phyloP scores from a whole-genome alignment of 441 rosid genomes.

The Capsella rubella region DNA sequence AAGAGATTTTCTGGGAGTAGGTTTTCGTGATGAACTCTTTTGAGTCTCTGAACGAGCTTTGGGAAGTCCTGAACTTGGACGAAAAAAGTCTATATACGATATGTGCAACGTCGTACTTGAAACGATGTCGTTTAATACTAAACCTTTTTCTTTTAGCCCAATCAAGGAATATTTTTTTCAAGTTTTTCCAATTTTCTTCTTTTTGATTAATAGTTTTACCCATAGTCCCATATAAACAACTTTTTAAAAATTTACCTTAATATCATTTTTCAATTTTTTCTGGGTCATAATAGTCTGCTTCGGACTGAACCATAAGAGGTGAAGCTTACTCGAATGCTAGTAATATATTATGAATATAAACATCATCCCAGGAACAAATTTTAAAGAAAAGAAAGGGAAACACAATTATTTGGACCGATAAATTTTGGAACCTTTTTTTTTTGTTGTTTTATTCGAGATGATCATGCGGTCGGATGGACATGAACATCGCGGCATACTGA shows the following conservation, averaged over 20 bases:
- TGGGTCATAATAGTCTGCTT: background rate
- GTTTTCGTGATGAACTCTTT: slow-evolving; percentile 19
- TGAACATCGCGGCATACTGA: slow-evolving; percentile 62
- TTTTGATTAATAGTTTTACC: too few species aligned
- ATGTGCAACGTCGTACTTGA: background rate
- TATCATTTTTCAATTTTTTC: too few species aligned
- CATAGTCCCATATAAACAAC: too few species aligned
- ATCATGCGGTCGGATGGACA: slow-evolving; percentile 70
- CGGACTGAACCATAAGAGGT: background rate
- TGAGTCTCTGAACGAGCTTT: background rate
- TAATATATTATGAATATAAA: background rate
- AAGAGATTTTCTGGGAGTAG: slow-evolving; percentile 28
- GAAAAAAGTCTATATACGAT: background rate
- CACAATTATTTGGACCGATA: slow-evolving; percentile 3
- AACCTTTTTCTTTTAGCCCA: too few species aligned
- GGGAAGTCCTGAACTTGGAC: background rate
- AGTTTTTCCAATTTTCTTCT: background rate
- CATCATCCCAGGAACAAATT: background rate
- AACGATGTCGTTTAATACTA: background rate
- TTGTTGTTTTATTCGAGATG: slow-evolving; percentile 55
- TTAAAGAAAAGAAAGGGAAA: background rate
- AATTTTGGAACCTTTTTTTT: background rate
- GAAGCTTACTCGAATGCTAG: slow-evolving; percentile 21
- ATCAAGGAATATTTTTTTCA: background rate
- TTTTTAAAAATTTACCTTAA: too few species aligned